These are phyloP conservation scores for Chlamydomonas sphaeroides DNA, from an alignment of 139 green algal genomes.

Conservation along the genomic window DNA sequence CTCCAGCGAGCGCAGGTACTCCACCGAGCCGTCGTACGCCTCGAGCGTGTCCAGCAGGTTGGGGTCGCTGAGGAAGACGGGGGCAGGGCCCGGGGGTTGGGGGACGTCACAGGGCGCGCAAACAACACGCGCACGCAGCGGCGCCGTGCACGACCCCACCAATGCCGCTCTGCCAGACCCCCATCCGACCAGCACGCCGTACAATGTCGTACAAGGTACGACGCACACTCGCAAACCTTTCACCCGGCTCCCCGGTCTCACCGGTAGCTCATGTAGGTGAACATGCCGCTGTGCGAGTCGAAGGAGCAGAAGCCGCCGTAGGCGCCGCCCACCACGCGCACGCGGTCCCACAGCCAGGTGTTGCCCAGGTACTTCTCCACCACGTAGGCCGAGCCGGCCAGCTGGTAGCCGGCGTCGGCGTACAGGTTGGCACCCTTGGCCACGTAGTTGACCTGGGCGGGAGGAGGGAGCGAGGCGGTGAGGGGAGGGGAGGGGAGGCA, in stretches of 20 bases:
- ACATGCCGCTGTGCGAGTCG: conserved; percentile 93
- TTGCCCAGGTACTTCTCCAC: conserved; percentile 96
- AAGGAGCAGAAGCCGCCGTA: conserved; percentile 99
- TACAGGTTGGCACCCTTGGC: conserved; percentile 98
- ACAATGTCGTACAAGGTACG: too few species aligned
- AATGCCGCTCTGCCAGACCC: too few species aligned
- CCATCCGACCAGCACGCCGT: too few species aligned
- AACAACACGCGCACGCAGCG: too few species aligned
- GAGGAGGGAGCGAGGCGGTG: too few species aligned
- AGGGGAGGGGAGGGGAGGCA: neutral
- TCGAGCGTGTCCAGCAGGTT: conserved; percentile 96
- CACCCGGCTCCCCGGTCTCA: neutral
- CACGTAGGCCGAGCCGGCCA: conserved; percentile 89
- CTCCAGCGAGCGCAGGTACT: conserved; percentile 86
- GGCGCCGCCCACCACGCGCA: conserved; percentile 93
- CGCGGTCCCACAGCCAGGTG: conserved; percentile 97
- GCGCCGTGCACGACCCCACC: too few species aligned
- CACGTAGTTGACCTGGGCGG: conserved; percentile 98
- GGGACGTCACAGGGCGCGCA: too few species aligned
- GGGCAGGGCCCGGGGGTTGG: neutral
- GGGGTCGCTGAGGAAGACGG: conserved; percentile 75
- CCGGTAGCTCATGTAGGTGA: conserved; percentile 93
- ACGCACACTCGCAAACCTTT: too few species aligned
- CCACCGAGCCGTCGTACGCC: conserved; percentile 86
- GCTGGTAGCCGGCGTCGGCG: conserved; percentile 90